These are phyloP conservation scores for Cryptococcus sp. DNA, from an alignment of 1,284 basidiomycete genomes.

Conservation along the genomic window DNA sequence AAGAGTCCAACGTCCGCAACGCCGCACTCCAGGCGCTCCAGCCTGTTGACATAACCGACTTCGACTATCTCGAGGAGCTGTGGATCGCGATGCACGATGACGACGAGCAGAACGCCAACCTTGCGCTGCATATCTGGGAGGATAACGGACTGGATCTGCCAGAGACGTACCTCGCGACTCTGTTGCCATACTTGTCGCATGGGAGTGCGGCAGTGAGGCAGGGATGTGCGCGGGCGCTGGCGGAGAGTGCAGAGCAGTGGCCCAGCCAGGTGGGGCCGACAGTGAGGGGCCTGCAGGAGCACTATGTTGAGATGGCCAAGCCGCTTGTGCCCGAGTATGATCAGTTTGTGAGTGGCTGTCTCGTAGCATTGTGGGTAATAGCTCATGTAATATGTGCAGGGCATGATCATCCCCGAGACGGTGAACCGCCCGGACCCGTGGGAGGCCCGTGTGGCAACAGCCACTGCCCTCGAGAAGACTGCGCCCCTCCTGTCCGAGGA, in stretches of 20 bases:
- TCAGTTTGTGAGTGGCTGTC: slow-evolving; percentile 62
- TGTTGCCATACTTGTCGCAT: slow-evolving; percentile 73
- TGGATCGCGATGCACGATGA: slow-evolving; percentile 88
- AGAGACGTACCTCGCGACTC: slow-evolving; percentile 62
- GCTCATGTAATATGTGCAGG: slow-evolving; percentile 53
- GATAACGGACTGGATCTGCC: slow-evolving; percentile 93
- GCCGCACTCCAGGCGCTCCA: slow-evolving; percentile 89
- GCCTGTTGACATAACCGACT: slow-evolving; percentile 89
- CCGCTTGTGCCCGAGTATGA: slow-evolving; percentile 86
- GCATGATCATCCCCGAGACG: slow-evolving; percentile 88
- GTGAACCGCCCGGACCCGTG: slow-evolving; percentile 92
- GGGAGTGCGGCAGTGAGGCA: slow-evolving; percentile 75
- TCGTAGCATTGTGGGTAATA: background rate
- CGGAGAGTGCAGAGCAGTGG: slow-evolving; percentile 71
- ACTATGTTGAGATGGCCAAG: slow-evolving; percentile 86
- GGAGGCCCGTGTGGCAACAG: slow-evolving; percentile 75
- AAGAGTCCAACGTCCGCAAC: slow-evolving; percentile 85
- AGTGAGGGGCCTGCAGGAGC: slow-evolving; percentile 58
- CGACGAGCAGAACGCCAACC: slow-evolving; percentile 83
- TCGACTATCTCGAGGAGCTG: slow-evolving; percentile 86
- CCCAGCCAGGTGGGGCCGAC: slow-evolving; percentile 63
- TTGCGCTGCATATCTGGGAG: slow-evolving; percentile 86
- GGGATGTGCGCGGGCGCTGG: slow-evolving; percentile 69
- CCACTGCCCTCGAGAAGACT: slow-evolving; percentile 65
- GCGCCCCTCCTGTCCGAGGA: slow-evolving; percentile 65